Evolutionary conservation across 805 yeast genomes (phyloP).

Genomic region (Tetrapisispora fleetii): DNA sequence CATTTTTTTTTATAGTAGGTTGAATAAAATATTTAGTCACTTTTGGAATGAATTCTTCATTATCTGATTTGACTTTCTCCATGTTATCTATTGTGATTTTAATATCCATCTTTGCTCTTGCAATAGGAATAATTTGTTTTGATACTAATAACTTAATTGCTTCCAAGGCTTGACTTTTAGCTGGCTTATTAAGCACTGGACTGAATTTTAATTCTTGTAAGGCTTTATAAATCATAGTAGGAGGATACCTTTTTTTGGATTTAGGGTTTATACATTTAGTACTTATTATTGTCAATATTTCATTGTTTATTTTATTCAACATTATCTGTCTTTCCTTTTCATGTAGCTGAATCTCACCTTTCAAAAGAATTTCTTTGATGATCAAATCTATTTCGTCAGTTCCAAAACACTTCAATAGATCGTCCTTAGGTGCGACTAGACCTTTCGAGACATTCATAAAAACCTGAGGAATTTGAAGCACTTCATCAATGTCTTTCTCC

Average conservation of each 20-base stretch:
- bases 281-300: slow-evolving; percentile 71
- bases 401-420: slow-evolving; percentile 62
- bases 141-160: slow-evolving; percentile 72
- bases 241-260: slow-evolving; percentile 85
- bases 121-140: slow-evolving; percentile 82
- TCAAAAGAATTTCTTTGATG: slow-evolving; percentile 69
- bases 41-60: slow-evolving; percentile 33
- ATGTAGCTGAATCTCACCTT: slow-evolving; percentile 91
- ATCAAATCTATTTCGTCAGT: slow-evolving; percentile 66
- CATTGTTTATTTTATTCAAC: slow-evolving; percentile 64
- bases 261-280: slow-evolving; percentile 88
- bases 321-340: slow-evolving; percentile 84
- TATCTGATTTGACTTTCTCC: slow-evolving; percentile 21
- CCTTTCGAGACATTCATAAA: slow-evolving; percentile 91
- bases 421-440: slow-evolving; percentile 81
- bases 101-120: slow-evolving; percentile 87
- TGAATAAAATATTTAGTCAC: slow-evolving; percentile 36
- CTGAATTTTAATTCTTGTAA: slow-evolving; percentile 70
- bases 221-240: slow-evolving; percentile 86
- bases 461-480: slow-evolving; percentile 90
- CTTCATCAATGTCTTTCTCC: slow-evolving; percentile 93
- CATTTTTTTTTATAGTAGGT: slow-evolving; percentile 32
- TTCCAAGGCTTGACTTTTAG: slow-evolving; percentile 85
- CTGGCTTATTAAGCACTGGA: slow-evolving; percentile 58
- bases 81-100: slow-evolving; percentile 42